phyloP scores from a whole-genome alignment of 2,329 filamentous ascomycete species.

The Pseudonectria foliicola region DNA sequence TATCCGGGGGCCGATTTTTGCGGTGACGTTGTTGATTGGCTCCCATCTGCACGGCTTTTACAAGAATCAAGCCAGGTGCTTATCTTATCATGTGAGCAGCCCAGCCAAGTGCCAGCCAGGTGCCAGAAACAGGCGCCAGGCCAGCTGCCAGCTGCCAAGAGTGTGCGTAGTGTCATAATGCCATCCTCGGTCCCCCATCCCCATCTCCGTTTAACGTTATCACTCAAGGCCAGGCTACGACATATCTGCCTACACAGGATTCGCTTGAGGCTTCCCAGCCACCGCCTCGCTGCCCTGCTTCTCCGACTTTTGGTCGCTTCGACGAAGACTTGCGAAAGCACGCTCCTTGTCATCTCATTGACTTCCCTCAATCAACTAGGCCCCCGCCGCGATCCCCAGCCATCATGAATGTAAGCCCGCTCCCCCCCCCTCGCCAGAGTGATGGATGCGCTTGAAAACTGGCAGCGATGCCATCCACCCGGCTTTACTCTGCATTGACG shows the following conservation, averaged over 20 bases:
- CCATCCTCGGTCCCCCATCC: too few relatives aligned
- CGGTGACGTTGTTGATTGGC: slow-evolving; percentile 24
- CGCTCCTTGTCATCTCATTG: slow-evolving; percentile 1
- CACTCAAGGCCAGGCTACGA: too few relatives aligned
- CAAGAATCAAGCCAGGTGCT: slow-evolving; percentile 12
- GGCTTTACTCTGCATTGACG: slow-evolving; percentile 1
- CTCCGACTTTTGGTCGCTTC: too few relatives aligned
- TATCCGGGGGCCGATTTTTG: slow-evolving; percentile 19
- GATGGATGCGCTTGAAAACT: background rate
- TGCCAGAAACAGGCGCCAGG: slow-evolving; percentile 5
- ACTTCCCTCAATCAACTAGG: slow-evolving; percentile 3
- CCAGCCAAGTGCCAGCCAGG: too few relatives aligned
- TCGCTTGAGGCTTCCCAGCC: too few relatives aligned
- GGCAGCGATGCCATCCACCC: too few relatives aligned
- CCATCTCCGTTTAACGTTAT: too few relatives aligned
- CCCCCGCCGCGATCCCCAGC: slow-evolving; percentile 9
- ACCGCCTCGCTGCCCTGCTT: too few relatives aligned
- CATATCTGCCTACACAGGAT: too few relatives aligned
- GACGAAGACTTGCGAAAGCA: background rate
- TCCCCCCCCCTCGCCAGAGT: background rate
- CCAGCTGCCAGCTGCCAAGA: too few relatives aligned
- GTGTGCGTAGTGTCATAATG: too few relatives aligned
- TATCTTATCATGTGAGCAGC: slow-evolving; percentile 20
- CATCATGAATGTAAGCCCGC: slow-evolving; percentile 22
- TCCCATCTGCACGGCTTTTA: slow-evolving; percentile 13